A percentile compares a stretch with the other conserved stretches of the same genome.
Evolutionary conservation across 2,329 filamentous ascomycete species (phyloP).

Genomic region (Cytospora piceicola): DNA sequence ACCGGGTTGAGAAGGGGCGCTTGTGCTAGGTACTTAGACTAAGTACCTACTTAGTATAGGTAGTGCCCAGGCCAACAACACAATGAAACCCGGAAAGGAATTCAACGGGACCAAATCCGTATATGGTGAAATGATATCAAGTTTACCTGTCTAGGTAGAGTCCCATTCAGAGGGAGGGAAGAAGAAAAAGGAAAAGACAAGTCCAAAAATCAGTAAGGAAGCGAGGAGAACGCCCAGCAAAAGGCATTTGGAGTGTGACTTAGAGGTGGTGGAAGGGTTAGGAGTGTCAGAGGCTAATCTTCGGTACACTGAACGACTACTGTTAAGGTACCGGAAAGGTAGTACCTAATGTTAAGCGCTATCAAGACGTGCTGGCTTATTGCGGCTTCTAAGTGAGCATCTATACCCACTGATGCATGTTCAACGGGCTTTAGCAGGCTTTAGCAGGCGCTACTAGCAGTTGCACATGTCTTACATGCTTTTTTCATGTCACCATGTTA

Average conservation of each 20-base stretch:
- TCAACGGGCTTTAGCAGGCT: not conserved
- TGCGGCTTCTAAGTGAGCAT: not conserved
- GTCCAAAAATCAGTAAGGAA: slow-evolving; percentile 7
- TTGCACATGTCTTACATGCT: not conserved
- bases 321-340: not conserved
- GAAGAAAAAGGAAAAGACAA: slow-evolving; percentile 12
- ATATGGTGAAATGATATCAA: not conserved
- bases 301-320: not conserved
- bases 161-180: slow-evolving; percentile 12
- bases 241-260: not conserved
- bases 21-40: too few species aligned
- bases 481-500: not conserved
- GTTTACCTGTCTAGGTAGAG: slow-evolving; percentile 8
- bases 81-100: not conserved
- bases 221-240: not conserved
- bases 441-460: not conserved
- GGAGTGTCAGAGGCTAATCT: not conserved
- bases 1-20: not conserved
- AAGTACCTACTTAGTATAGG: too few species aligned
- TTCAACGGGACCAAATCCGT: not conserved
- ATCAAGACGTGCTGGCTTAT: not conserved
- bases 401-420: not conserved
- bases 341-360: not conserved
- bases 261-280: not conserved
- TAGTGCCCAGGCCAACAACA: not conserved